These are phyloP conservation scores for Prunus yedoensis DNA, from an alignment of 331 rosid genomes.

Conservation along the genomic window DNA sequence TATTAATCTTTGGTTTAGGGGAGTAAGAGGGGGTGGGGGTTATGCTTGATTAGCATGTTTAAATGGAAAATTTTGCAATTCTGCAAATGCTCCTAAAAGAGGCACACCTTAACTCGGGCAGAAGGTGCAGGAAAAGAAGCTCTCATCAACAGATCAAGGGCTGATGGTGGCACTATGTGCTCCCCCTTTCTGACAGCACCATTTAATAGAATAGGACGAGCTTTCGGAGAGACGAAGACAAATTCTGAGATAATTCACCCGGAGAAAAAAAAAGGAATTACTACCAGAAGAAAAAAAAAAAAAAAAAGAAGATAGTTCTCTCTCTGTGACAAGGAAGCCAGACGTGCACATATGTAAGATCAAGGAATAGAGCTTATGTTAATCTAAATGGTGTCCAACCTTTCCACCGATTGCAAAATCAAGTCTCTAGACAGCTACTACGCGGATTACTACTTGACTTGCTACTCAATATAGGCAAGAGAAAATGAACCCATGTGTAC, in stretches of 20 bases:
- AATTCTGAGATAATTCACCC: slow-evolving; percentile 40
- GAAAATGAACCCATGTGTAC: slow-evolving; percentile 57
- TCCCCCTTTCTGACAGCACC: slow-evolving; percentile 73
- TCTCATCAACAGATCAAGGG: slow-evolving; percentile 55
- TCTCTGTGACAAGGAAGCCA: not conserved
- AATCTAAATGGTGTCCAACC: slow-evolving; percentile 41
- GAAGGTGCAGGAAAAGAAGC: slow-evolving; percentile 56
- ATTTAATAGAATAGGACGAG: slow-evolving; percentile 53
- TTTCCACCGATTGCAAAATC: slow-evolving; percentile 64
- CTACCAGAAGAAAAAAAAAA: not conserved
- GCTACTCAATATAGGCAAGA: slow-evolving; percentile 59
- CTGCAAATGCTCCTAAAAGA: slow-evolving; percentile 1
- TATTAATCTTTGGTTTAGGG: not conserved
- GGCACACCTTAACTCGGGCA: slow-evolving; percentile 50
- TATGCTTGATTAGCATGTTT: not conserved
- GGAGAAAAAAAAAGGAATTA: slow-evolving; percentile 3
- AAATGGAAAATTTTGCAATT: not conserved
- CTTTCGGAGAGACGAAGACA: slow-evolving; percentile 55
- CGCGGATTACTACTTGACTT: slow-evolving; percentile 58
- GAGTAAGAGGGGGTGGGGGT: not conserved
- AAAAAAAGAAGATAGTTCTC: not conserved
- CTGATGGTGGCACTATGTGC: slow-evolving; percentile 64
- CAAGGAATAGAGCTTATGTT: not conserved
- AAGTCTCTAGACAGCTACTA: slow-evolving; percentile 60
- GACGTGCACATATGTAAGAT: not conserved